Conservation (phyloP, 768 basidiomycete genomes). For the Holtermanniella nyarrowii region DNA sequence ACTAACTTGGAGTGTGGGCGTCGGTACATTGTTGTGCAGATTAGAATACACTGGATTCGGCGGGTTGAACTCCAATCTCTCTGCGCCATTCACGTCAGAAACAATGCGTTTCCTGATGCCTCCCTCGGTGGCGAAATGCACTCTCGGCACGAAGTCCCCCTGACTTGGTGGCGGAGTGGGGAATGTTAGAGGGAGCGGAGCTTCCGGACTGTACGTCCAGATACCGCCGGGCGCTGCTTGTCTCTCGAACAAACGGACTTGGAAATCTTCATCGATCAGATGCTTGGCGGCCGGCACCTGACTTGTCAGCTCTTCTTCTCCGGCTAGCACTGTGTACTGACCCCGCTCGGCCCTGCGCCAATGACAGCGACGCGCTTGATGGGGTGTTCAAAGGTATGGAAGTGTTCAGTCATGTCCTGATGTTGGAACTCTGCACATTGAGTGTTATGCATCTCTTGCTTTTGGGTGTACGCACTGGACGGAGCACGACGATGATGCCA, state of each 20-base stretch:
- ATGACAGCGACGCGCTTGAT: constrained; percentile 24
- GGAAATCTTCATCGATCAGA: constrained; percentile 18
- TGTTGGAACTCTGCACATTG: too few species aligned
- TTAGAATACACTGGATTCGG: constrained; percentile 23
- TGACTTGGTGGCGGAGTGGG: constrained; percentile 23
- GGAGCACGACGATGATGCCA: too few species aligned
- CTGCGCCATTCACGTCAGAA: constrained; percentile 1
- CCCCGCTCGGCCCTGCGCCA: constrained; percentile 25
- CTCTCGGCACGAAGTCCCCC: constrained; percentile 15
- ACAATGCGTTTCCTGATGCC: too few species aligned
- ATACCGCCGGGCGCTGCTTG: constrained; percentile 19
- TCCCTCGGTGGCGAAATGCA: too few species aligned
- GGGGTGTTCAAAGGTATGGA: constrained; percentile 11
- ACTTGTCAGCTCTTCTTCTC: background rate
- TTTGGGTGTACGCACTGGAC: too few species aligned
- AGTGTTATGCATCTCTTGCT: too few species aligned
- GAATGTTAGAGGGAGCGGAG: constrained; percentile 8
- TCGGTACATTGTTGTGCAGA: constrained; percentile 25
- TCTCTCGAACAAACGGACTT: constrained; percentile 22
- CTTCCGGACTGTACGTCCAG: constrained; percentile 16
- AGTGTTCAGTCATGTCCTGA: background rate
- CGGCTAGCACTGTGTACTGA: background rate
- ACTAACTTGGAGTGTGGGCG: constrained; percentile 18
- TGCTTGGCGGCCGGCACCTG: constrained; percentile 16
- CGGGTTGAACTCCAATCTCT: constrained; percentile 14